These are phyloP conservation scores for Abrus pulchellus DNA, from an alignment of 306 rosid genomes.

Conservation along the genomic window DNA sequence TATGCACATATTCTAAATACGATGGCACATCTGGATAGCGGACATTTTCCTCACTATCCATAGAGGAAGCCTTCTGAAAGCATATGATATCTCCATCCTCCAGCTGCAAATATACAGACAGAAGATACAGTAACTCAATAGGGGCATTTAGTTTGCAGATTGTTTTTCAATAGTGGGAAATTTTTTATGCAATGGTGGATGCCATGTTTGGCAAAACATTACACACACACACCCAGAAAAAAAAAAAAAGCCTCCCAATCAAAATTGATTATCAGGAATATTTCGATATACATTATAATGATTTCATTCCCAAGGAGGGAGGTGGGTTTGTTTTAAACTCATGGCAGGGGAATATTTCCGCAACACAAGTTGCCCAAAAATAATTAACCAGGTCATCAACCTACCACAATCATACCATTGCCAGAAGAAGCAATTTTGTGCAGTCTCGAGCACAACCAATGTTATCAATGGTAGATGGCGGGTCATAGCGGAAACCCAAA, in stretches of 20 bases:
- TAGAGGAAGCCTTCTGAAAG: conserved; percentile 75
- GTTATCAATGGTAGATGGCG: no score
- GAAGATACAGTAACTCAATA: conserved; percentile 26
- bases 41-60: conserved; percentile 62
- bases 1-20: conserved; percentile 89
- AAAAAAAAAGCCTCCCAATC: background rate
- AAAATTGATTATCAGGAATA: background rate
- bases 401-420: background rate
- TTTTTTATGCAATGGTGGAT: background rate
- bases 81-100: conserved; percentile 96
- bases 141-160: conserved; percentile 22
- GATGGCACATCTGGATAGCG: conserved; percentile 93
- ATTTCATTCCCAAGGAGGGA: background rate
- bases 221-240: no score
- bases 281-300: background rate
- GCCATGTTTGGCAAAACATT: conserved; percentile 21
- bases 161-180: conserved; percentile 11
- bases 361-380: background rate
- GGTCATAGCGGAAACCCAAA: no score
- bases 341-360: background rate
- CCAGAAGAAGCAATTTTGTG: background rate
- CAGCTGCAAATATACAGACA: conserved; percentile 59
- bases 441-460: background rate
- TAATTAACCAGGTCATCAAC: background rate
- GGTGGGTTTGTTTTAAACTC: conserved; percentile 7